Base-by-base conservation (phyloP, 2,329 filamentous ascomycete genomes). In the Aspergillus ruber region DNA sequence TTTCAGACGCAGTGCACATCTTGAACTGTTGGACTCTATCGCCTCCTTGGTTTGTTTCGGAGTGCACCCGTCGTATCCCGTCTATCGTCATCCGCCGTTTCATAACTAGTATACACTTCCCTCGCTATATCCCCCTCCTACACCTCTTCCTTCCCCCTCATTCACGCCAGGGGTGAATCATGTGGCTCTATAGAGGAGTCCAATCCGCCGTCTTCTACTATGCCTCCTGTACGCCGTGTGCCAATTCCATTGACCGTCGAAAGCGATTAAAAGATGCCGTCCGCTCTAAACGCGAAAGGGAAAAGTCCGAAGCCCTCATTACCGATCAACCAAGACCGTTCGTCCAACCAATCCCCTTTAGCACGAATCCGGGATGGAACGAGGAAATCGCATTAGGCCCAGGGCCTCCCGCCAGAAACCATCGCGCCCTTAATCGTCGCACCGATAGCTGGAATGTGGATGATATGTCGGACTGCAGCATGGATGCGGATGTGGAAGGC, bases 301-400 rank as follows among this genome's bases (percentile, higher is more conserved):
- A 78, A 41, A 80, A 75, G 50, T 68, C 83, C 49, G 80, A 86
- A 56, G 78, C 78, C 46, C 53, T 72, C 27, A 53, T 73, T n/a
- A 67, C 65, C 48, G 81, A 89, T 54, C 81, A 90, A 63, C 87
- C 88, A 0, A 81, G 80, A 36, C 68, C 82, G 9, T 93, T 95
- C 66, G 78, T 82, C 44, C 90, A 96, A 60, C 90, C 86, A 1
- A 67, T 65, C 5, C 87, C 89, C 1, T 93, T 89, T 59, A 85
- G 84, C 60, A 95, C 89, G 23, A 96, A 96, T 60, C 84, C 85
- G 10, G 88, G 88, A 69, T 96, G 90, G 90, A 75, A 79, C 27
- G 86, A 93, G 62, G 90, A 96, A 68, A 94, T 96, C 55, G 77
- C 76, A 52, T 78, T 90, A 70, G 90, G 90, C 0, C 90, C 90